Base-by-base conservation (phyloP, 108 stramenopile genomes). In the Skeletonema grethae region DNA sequence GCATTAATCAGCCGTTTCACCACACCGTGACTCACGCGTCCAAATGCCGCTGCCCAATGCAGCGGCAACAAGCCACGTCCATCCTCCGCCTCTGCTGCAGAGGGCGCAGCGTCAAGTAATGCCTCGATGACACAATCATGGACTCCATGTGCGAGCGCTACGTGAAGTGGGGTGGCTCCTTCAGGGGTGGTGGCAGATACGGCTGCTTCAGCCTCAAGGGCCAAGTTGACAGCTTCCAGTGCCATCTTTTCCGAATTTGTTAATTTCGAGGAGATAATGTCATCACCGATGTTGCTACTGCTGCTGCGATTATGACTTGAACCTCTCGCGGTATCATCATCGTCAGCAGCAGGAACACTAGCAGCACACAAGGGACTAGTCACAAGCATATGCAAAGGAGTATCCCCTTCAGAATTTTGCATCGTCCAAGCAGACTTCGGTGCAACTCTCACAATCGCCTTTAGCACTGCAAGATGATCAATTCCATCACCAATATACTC, bases 11-110 rank as follows among this genome's bases (percentile, higher is more conserved):
- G 55, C 9, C 73, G 72, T 41, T 84, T 75, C 35, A 80, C 73
- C 2, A 62, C 61, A 39, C 22, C 46, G n/a, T 43, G 41, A 38
- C 73, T 48, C 7, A 38, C 28, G 30, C 63, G 67, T 5, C 69
- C 72, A 63, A 86, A 75, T 11, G 87, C 82, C 16, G 86, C 83
- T 6, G 87, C 60, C 63, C 87, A 85, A 63, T 90, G 89, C 13
- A 90, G 29, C 0, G 89, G 89, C 10, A 86, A 41, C 79, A 82
- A 75, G 2, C 87, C 85, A 4, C 71, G 65, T n/a, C 25, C 34
- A 63, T 90, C 89, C 9, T 75, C 70, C n/a, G 76, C n/a, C 16
- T 59, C 45, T n/a, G 68, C 70, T 16, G 68, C 70, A 1, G 56
- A 30, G 31, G 83, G 83, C 16, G 67, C 65, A 0, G 67, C 58